A percentile compares a stretch with the other conserved stretches of the same genome.
Conservation (phyloP, 257 asterid genomes). For the Ehretia macrophylla region DNA sequence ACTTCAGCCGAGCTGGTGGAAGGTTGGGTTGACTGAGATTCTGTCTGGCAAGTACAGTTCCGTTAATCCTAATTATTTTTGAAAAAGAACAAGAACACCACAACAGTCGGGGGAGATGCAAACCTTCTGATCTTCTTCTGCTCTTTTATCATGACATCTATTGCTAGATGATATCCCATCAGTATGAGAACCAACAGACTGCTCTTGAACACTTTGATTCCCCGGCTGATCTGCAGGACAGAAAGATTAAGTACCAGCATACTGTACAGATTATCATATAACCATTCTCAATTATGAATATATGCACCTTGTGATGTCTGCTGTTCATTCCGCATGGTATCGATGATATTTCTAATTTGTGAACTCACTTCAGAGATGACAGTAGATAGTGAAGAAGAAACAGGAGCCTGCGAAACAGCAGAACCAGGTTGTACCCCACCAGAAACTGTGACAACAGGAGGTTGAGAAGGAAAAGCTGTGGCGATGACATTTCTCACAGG, state of each 20-base stretch:
- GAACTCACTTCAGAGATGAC: conserved; percentile 37
- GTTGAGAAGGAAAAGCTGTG: conserved; percentile 34
- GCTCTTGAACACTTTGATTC: conserved; percentile 34
- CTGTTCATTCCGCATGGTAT: conserved; percentile 24
- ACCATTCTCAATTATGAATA: background rate
- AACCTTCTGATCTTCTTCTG: conserved; percentile 7
- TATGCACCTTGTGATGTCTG: conserved; percentile 36
- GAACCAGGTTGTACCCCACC: conserved; percentile 33
- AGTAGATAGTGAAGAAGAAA: conserved; percentile 27
- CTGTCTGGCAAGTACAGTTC: conserved; percentile 29
- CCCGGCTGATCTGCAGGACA: conserved; percentile 28
- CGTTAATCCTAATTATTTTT: conserved; percentile 10
- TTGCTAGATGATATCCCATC: conserved; percentile 13
- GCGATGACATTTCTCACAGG: conserved; percentile 27
- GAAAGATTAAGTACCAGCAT: conserved; percentile 7
- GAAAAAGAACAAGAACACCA: too few relatives aligned
- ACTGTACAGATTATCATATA: background rate
- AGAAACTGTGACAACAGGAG: conserved; percentile 35
- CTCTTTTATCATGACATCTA: conserved; percentile 2
- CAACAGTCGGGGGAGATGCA: background rate
- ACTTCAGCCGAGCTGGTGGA: conserved; percentile 26
- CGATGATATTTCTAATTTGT: conserved; percentile 27
- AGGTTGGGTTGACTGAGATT: conserved; percentile 16
- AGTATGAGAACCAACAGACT: conserved; percentile 23
- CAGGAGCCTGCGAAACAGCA: conserved; percentile 35